Base-by-base conservation (phyloP, 176 grass and related monocot species). In the Typha latifolia region DNA sequence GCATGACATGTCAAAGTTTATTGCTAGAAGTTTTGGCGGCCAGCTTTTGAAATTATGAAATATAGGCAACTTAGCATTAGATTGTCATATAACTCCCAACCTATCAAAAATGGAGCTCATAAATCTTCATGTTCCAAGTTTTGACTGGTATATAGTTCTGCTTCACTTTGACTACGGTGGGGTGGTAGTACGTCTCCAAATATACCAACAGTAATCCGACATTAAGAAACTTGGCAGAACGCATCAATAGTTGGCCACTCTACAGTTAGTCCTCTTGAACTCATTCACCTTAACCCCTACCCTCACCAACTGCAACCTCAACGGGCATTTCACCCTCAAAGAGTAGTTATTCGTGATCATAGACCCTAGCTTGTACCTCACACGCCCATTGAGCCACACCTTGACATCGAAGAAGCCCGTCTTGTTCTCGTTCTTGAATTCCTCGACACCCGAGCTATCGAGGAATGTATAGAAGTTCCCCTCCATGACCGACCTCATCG, bases 281-380 rank as follows among this genome's bases (percentile, higher is more conserved):
- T 43, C 37, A 0, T 43, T 7, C 37, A 43, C 37, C 37, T 43
- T 43, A 43, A 43, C 1, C 9, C 37, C 37, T 3, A 68, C 4
- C 53, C 26, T 43, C 49, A 21, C 32, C 47, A 74, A 61, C 70
- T 71, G 47, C 47, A 78, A 74, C 49, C 32, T 50, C 69, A 81
- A 66, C 48, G 31, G 69, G n/a, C 84, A 86, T 70, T 53, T 77
- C 0, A 74, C 74, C 1, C 50, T 70, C 47, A 86, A 29, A 49
- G 59, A 49, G 74, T 66, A 74, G 27, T 32, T 62, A n/a, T 26
- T 9, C 43, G 69, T 81, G 16, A 69, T 85, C 49, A 48, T 24
- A 72, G 34, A 53, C 47, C 78, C 75, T 14, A 67, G 70, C 62
- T 37, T 78, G 75, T 82, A 82, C 47, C 66, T 47, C 48, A 78